Evolutionary conservation across 257 asterid genomes (phyloP).

Genomic region (Gardenia jasminoides): DNA sequence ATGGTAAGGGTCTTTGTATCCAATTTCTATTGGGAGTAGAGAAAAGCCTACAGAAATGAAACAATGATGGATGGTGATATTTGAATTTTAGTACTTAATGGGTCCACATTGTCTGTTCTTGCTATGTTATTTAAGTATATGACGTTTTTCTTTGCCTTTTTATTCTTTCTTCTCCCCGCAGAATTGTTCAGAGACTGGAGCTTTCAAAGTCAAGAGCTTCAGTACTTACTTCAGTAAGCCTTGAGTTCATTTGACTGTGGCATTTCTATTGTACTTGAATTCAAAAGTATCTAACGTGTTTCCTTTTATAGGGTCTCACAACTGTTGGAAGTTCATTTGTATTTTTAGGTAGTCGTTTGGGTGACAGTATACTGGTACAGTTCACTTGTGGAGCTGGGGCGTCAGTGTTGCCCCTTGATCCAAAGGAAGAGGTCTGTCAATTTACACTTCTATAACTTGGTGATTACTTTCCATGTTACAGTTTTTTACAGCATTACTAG

Average conservation of each 20-base stretch:
- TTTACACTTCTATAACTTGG: background rate
- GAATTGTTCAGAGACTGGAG: constrained; percentile 91
- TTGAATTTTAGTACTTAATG: background rate
- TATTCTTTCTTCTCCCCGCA: constrained; percentile 28
- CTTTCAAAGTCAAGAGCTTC: constrained; percentile 97
- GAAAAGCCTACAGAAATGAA: background rate
- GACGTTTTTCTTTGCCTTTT: background rate
- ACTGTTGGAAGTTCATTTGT: constrained; percentile 85
- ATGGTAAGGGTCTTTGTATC: background rate
- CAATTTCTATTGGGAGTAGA: constrained; percentile 3
- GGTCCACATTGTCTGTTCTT: background rate
- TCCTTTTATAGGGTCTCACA: constrained; percentile 60
- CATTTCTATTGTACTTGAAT: background rate
- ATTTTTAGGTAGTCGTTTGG: constrained; percentile 95
- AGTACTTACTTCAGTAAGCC: constrained; percentile 87
- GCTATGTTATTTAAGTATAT: constrained; percentile 4
- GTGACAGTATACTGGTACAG: constrained; percentile 96
- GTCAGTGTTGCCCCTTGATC: constrained; percentile 55
- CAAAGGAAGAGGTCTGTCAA: constrained; percentile 76
- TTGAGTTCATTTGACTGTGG: constrained; percentile 17
- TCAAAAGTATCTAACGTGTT: constrained; percentile 3
- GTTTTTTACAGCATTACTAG: background rate
- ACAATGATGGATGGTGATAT: background rate
- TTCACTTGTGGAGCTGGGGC: constrained; percentile 75
- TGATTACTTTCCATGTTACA: background rate